These are phyloP conservation scores for Cylindricascospora bacillispora DNA, from an alignment of 1,139 yeast species.

Conservation along the genomic window DNA sequence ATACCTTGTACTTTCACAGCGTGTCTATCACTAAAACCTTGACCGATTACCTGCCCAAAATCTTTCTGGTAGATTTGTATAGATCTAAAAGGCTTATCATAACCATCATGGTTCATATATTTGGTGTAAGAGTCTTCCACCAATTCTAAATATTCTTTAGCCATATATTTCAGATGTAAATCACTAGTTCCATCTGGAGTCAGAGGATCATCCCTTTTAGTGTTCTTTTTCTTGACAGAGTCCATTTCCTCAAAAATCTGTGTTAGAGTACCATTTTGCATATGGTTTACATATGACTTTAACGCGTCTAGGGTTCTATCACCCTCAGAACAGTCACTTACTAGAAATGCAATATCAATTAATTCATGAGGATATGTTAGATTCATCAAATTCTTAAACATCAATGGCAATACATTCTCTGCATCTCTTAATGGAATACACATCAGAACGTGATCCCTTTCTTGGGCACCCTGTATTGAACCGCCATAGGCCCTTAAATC, in stretches of 20 bases:
- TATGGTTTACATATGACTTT: conserved; percentile 49
- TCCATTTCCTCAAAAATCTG: conserved; percentile 40
- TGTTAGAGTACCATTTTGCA: conserved; percentile 59
- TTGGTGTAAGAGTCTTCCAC: conserved; percentile 47
- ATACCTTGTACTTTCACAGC: conserved; percentile 86
- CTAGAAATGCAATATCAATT: conserved; percentile 74
- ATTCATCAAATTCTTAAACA: conserved; percentile 76
- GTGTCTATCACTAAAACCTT: conserved; percentile 82
- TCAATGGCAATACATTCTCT: conserved; percentile 64
- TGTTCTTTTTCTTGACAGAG: conserved; percentile 39
- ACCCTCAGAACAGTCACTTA: conserved; percentile 67
- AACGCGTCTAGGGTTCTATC: conserved; percentile 64
- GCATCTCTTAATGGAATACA: conserved; percentile 77
- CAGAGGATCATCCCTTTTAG: conserved; percentile 33
- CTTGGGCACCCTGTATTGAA: conserved; percentile 36
- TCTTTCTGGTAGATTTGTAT: conserved; percentile 70
- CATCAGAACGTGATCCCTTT: conserved; percentile 55
- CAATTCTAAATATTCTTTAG: conserved; percentile 44
- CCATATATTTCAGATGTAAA: conserved; percentile 58
- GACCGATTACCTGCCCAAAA: conserved; percentile 75
- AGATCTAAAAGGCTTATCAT: conserved; percentile 59
- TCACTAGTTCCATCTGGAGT: conserved; percentile 57
- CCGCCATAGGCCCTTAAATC: conserved; percentile 53
- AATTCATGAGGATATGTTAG: conserved; percentile 71
- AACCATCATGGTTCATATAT: conserved; percentile 47